Conservation (phyloP, 1,284 basidiomycete genomes). For the Neolentinus lepideus region DNA sequence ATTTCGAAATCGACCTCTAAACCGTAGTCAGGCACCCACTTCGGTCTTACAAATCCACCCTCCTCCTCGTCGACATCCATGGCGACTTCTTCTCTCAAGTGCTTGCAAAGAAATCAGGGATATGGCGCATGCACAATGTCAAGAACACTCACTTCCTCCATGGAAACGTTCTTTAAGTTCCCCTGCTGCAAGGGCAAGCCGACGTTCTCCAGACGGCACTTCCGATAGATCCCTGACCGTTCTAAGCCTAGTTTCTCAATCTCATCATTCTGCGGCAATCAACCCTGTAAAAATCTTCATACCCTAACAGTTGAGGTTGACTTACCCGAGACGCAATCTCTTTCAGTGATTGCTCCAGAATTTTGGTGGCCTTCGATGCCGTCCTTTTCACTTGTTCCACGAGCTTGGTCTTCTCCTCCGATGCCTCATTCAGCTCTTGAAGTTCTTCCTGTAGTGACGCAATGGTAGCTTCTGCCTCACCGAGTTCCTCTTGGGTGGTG, state of each 20-base stretch:
- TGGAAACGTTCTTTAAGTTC: slow-evolving; percentile 79
- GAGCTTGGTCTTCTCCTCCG: slow-evolving; percentile 62
- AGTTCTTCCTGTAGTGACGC: slow-evolving; percentile 55
- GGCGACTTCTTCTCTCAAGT: slow-evolving; percentile 74
- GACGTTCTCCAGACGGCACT: slow-evolving; percentile 93
- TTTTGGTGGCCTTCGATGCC: slow-evolving; percentile 62
- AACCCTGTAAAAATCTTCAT: slow-evolving; percentile 7
- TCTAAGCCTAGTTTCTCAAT: slow-evolving; percentile 89
- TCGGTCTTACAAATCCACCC: slow-evolving; percentile 66
- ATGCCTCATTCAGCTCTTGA: slow-evolving; percentile 47
- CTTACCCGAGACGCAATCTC: slow-evolving; percentile 78
- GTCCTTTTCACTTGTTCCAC: slow-evolving; percentile 78
- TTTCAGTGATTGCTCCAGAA: slow-evolving; percentile 82
- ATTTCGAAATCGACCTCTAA: slow-evolving; percentile 85
- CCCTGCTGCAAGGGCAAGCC: slow-evolving; percentile 75
- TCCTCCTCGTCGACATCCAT: slow-evolving; percentile 91
- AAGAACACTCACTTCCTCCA: slow-evolving; percentile 74
- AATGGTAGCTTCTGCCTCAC: slow-evolving; percentile 54
- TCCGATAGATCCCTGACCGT: slow-evolving; percentile 82
- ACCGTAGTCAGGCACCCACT: slow-evolving; percentile 76
- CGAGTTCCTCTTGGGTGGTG: slow-evolving; percentile 58
- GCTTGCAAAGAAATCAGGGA: slow-evolving; percentile 31
- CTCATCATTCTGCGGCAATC: slow-evolving; percentile 70
- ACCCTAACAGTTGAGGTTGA: slow-evolving; percentile 5
- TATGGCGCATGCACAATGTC: background rate